These are phyloP conservation scores for Schwanniomyces vanrijiae DNA, from an alignment of 805 yeast species.

Conservation along the genomic window DNA sequence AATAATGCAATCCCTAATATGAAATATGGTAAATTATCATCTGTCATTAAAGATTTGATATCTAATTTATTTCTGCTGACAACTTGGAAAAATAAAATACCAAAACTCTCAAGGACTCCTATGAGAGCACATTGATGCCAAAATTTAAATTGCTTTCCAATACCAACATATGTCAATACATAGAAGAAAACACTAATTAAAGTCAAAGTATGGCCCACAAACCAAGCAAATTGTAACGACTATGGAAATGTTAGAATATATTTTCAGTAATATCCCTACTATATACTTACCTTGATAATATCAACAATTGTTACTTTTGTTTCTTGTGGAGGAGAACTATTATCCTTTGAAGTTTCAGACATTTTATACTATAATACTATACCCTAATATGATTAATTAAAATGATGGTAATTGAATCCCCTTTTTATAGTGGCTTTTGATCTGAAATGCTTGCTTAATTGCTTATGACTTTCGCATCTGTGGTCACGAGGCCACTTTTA, in stretches of 20 bases:
- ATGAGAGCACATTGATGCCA: slow-evolving; percentile 62
- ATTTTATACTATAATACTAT: background rate
- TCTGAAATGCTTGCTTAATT: background rate
- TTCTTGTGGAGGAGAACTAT: slow-evolving; percentile 1
- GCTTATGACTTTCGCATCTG: background rate
- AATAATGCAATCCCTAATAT: slow-evolving; percentile 50
- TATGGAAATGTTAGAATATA: slow-evolving; percentile 12
- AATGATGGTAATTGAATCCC: background rate
- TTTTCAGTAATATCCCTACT: background rate
- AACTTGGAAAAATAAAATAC: slow-evolving; percentile 67
- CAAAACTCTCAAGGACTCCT: slow-evolving; percentile 72
- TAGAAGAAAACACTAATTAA: slow-evolving; percentile 29
- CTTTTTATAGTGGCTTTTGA: background rate
- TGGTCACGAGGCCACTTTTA: background rate
- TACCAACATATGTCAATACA: slow-evolving; percentile 31
- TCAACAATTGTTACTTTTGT: slow-evolving; percentile 12
- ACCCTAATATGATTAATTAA: background rate
- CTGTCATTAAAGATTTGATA: slow-evolving; percentile 22
- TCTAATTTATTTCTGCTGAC: slow-evolving; percentile 29
- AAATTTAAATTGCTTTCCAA: slow-evolving; percentile 21
- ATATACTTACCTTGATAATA: slow-evolving; percentile 19
- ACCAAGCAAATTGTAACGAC: slow-evolving; percentile 77
- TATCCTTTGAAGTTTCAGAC: slow-evolving; percentile 2
- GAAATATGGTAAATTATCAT: slow-evolving; percentile 77
- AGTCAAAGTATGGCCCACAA: slow-evolving; percentile 45